Evolutionary conservation across 139 green algal genomes (phyloP).

Genomic region (Chlamydomonas applanata): DNA sequence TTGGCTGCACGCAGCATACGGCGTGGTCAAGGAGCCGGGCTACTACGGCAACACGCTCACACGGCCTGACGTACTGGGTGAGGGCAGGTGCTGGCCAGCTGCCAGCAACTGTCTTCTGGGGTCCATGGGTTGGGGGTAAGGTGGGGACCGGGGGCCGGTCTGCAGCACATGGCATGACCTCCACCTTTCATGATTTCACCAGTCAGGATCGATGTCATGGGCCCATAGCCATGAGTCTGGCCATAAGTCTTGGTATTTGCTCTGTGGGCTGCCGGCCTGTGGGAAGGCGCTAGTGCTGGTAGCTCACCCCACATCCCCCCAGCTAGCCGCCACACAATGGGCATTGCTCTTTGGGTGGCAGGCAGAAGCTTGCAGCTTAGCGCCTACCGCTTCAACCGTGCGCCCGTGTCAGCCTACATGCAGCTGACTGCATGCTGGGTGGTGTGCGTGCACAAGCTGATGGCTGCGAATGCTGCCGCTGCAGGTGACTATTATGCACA

Average conservation of each 20-base stretch:
- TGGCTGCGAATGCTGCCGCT: not conserved
- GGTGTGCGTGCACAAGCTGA: not conserved
- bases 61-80: not conserved
- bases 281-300: no score
- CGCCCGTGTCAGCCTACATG: not conserved
- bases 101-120: not conserved
- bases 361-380: no score
- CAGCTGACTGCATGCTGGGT: not conserved
- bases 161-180: not conserved
- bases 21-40: not conserved
- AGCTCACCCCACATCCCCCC: no score
- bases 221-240: no score
- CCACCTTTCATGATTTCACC: not conserved
- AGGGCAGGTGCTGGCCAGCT: not conserved
- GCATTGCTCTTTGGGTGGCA: no score
- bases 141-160: not conserved
- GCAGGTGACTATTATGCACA: not conserved
- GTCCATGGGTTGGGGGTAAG: not conserved
- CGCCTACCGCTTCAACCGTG: no score
- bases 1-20: not conserved
- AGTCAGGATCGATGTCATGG: no score
- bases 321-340: no score
- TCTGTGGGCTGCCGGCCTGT: no score
- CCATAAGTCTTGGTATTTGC: no score
- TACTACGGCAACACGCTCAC: constrained; percentile 9